Conservation (phyloP, 805 yeast species). For the Saccharomyces jurei region DNA sequence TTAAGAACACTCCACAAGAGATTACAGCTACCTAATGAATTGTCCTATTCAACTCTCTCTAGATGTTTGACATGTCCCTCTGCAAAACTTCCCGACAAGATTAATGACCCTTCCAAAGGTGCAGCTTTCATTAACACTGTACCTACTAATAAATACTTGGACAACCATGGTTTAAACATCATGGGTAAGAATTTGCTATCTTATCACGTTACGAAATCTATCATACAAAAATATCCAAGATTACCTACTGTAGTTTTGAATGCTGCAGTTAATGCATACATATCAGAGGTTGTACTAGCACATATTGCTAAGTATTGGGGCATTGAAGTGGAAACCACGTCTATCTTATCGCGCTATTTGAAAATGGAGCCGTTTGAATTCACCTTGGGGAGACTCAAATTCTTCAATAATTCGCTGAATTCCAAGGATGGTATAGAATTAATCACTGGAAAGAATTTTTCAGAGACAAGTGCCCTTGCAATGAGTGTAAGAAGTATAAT, state of each 20-base stretch:
- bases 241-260: constrained; percentile 73
- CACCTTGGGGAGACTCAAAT: constrained; percentile 65
- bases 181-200: constrained; percentile 74
- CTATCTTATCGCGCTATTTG: constrained; percentile 58
- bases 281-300: constrained; percentile 57
- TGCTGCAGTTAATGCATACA: constrained; percentile 67
- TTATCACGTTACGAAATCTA: constrained; percentile 65
- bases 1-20: constrained; percentile 74
- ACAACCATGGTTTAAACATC: constrained; percentile 71
- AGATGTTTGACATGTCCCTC: constrained; percentile 64
- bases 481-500: constrained; percentile 73
- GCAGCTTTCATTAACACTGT: constrained; percentile 24
- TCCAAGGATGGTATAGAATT: constrained; percentile 45
- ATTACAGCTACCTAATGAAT: constrained; percentile 51
- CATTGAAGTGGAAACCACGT: constrained; percentile 62
- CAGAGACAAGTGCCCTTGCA: constrained; percentile 38
- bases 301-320: constrained; percentile 81
- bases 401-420: constrained; percentile 22
- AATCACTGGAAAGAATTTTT: constrained; percentile 33
- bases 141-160: constrained; percentile 41
- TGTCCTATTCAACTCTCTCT: constrained; percentile 61
- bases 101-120: constrained; percentile 10
- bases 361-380: constrained; percentile 60
- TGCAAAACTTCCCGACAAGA: constrained; percentile 21
- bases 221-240: constrained; percentile 77